Conservation (phyloP, 495 filamentous ascomycete species). For the Collariella sp. region DNA sequence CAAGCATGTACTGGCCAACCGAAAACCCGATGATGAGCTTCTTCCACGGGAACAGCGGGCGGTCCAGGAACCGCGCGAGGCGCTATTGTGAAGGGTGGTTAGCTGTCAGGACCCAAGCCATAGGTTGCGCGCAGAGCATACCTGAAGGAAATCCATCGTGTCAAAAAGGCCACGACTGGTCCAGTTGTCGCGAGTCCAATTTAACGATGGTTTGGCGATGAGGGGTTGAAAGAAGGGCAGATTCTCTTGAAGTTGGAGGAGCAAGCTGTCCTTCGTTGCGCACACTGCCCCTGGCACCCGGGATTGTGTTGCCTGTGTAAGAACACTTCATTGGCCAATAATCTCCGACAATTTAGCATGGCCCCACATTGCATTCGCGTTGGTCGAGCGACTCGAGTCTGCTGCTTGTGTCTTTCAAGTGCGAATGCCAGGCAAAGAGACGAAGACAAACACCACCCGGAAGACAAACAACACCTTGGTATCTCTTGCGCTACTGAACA, state of each 20-base stretch:
- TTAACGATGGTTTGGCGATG: conserved; percentile 7
- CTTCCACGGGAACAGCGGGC: conserved; percentile 95
- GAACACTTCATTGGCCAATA: conserved; percentile 11
- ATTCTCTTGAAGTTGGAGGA: background rate
- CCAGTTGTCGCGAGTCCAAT: conserved; percentile 11
- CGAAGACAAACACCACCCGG: no score
- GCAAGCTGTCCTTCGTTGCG: conserved; percentile 14
- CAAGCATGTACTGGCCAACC: conserved; percentile 76
- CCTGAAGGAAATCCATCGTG: conserved; percentile 47
- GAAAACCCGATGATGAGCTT: conserved; percentile 89
- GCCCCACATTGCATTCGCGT: background rate
- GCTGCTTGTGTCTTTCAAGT: no score
- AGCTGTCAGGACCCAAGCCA: background rate
- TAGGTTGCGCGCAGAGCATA: conserved; percentile 13
- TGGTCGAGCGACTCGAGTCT: no score
- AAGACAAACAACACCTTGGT: no score
- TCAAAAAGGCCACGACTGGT: conserved; percentile 13
- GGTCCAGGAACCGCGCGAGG: conserved; percentile 78
- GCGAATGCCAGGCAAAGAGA: no score
- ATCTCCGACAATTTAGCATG: background rate
- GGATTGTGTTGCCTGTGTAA: no score
- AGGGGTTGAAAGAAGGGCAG: conserved; percentile 10
- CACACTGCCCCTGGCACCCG: no score
- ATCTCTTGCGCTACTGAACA: no score
- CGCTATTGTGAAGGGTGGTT: conserved; percentile 45